These are phyloP conservation scores for Saccharomycopsis olivae DNA, from an alignment of 805 yeast species.

Conservation along the genomic window DNA sequence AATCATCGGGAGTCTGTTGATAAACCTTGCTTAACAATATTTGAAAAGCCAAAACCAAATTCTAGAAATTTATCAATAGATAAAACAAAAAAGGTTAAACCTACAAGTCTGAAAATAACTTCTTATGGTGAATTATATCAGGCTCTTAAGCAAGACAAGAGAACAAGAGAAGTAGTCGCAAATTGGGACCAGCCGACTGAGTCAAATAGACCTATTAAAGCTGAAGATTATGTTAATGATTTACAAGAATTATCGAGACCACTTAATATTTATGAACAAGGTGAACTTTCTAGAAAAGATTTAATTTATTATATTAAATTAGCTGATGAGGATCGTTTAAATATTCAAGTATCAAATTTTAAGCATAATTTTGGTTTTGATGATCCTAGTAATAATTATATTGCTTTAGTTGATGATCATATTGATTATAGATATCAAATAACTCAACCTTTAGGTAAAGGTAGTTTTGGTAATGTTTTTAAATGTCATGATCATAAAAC, in stretches of 20 bases:
- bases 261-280: conserved; percentile 16
- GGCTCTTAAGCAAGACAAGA: too few species aligned
- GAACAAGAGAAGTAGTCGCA: too few species aligned
- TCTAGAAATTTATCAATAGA: too few species aligned
- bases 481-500: conserved; percentile 57
- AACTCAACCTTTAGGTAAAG: conserved; percentile 50
- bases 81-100: too few species aligned
- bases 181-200: neutral
- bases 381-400: conserved; percentile 55
- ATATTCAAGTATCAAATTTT: conserved; percentile 23
- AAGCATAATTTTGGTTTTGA: conserved; percentile 59
- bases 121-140: too few species aligned
- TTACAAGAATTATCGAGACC: neutral
- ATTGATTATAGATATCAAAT: conserved; percentile 67
- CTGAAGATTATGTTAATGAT: neutral
- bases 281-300: conserved; percentile 12
- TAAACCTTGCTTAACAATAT: too few species aligned
- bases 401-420: conserved; percentile 50
- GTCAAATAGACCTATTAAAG: neutral
- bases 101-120: too few species aligned
- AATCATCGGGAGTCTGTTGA: too few species aligned
- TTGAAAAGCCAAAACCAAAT: too few species aligned
- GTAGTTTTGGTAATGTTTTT: conserved; percentile 75
- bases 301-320: conserved; percentile 10
- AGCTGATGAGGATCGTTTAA: conserved; percentile 1